Evolutionary conservation across 106 monocot species (phyloP).

Genomic region (Dioscorea dumetorum): DNA sequence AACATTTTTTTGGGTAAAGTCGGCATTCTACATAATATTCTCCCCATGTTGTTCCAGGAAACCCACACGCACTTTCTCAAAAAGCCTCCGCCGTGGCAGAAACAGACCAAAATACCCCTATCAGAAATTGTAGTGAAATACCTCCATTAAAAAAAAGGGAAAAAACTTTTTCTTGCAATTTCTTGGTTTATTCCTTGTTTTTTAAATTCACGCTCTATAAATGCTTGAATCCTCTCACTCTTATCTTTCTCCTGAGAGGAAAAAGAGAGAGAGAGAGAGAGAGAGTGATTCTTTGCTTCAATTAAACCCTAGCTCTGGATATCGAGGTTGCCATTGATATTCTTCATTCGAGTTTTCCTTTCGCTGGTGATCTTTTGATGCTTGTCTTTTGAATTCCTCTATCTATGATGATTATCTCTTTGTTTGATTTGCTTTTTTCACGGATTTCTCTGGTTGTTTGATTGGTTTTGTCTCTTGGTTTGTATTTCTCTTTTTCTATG

Average conservation of each 20-base stretch:
- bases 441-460: no score
- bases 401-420: no score
- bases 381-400: neutral
- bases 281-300: neutral
- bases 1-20: no score
- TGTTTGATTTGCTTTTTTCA: no score
- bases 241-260: neutral
- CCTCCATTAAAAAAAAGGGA: neutral
- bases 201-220: neutral
- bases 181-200: no score
- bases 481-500: neutral
- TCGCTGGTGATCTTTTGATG: neutral
- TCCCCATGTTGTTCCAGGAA: no score
- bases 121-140: no score
- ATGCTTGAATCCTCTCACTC: neutral
- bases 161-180: no score
- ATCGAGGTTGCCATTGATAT: neutral
- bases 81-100: no score
- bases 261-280: constrained; percentile 1
- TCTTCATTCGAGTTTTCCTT: neutral
- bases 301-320: neutral
- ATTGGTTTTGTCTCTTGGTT: neutral
- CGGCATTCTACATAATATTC: no score
- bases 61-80: no score
- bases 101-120: no score